These are phyloP conservation scores for Crepidotus variabilis DNA, from an alignment of 768 basidiomycete genomes.

Conservation along the genomic window DNA sequence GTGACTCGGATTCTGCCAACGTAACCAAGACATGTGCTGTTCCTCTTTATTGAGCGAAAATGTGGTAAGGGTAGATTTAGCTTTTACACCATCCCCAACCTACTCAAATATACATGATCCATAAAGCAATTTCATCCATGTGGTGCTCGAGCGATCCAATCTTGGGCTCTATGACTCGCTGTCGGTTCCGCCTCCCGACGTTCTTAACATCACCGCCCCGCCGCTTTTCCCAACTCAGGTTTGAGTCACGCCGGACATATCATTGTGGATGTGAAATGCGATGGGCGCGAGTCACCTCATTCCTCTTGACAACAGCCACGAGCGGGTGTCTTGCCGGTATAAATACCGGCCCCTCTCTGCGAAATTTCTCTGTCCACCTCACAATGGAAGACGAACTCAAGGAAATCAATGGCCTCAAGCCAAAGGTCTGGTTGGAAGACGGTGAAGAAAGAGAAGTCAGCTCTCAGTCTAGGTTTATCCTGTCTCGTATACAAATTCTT, in stretches of 20 bases:
- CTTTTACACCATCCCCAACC: too few relatives aligned
- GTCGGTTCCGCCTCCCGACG: background rate
- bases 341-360: background rate
- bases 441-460: slow-evolving; percentile 46
- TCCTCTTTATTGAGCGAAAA: background rate
- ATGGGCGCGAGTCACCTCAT: background rate
- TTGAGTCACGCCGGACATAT: background rate
- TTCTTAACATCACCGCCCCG: background rate
- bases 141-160: too few relatives aligned
- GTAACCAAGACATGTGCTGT: background rate
- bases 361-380: background rate
- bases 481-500: slow-evolving; percentile 47
- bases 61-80: too few relatives aligned
- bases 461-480: slow-evolving; percentile 33
- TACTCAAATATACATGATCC: too few relatives aligned
- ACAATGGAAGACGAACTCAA: slow-evolving; percentile 41
- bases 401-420: slow-evolving; percentile 49
- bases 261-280: background rate
- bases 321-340: background rate
- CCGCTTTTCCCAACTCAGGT: too few relatives aligned
- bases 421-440: slow-evolving; percentile 40
- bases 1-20: too few relatives aligned
- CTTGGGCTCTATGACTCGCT: background rate
- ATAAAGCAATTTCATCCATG: too few relatives aligned
- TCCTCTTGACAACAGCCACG: background rate